Evolutionary conservation across 2,329 filamentous ascomycete species (phyloP), one percentile per base, ranked within the genome.

Genomic region (Paraconiothyrium sp.): DNA sequence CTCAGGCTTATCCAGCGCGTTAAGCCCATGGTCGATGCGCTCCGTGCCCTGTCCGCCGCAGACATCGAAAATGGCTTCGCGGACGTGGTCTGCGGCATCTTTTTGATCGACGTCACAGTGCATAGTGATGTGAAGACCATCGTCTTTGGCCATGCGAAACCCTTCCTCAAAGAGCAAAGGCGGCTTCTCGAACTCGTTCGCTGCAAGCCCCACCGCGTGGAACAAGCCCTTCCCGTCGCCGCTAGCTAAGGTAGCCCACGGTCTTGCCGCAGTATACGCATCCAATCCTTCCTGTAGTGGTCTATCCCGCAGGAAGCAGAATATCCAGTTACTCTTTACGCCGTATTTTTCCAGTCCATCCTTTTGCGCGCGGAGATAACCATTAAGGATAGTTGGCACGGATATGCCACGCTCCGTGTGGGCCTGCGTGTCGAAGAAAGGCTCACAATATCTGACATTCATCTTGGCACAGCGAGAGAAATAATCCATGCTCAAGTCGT

Each of bases 91-190:
- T 34, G 79, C 77, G 0, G 81, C 80, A 64, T 85, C 82, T 56
- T 81, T 79, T 64, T 84, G 81, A 49, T 82, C 83, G 49, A 85
- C 82, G 59, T 86, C 84, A 68, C 83, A 85, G 60, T 86, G 84
- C 66, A 80, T 80, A 2, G 84, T 86, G 14, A 83, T 69, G 32
- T 80, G 78, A 57, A 83, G 76, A 0, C 82, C 82, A 52, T 84
- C 81, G 2, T 83, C 83, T 1, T 81, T 57, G 8, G 54, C 54
- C 35, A 43, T 27, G 41, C 30, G 27, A 34, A 57, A 57, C 2
- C 27, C 44, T 27, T 49, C 22, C 14, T 49, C 41, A 37, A 57
- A 57, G 9, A 57, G 20, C 7, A 46, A 24, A 3, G 54, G 54
- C 24, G 54, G 54, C 20, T 46, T 75, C 51, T 81, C 74, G 48